Percentiles rank a stretch among this genome's conserved stretches.
Evolutionary conservation across 1,284 basidiomycete species (phyloP).

Genomic region (Moesziomyces antarcticus): DNA sequence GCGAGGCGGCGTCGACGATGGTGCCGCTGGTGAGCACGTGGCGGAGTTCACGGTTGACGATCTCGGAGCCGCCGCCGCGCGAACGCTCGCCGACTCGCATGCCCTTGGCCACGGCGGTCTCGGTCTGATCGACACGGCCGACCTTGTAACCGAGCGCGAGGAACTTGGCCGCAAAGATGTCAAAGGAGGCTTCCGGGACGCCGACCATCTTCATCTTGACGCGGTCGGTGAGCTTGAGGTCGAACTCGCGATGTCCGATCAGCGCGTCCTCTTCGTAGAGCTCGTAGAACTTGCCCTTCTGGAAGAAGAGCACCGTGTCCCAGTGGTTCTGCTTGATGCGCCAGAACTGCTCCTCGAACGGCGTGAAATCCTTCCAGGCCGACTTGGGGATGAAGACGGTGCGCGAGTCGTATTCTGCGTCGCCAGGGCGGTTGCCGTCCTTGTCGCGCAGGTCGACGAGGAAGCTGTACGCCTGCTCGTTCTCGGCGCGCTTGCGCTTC

Average conservation of each 20-base stretch:
- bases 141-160: constrained; percentile 83
- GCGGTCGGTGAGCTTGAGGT: constrained; percentile 76
- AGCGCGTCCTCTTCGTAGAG: constrained; percentile 68
- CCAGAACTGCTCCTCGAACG: constrained; percentile 81
- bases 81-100: constrained; percentile 72
- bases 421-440: constrained; percentile 81
- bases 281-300: constrained; percentile 77
- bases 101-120: constrained; percentile 81
- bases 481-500: constrained; percentile 77
- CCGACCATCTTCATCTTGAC: constrained; percentile 98
- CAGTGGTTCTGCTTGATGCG: constrained; percentile 65
- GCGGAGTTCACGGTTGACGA: constrained; percentile 78
- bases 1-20: constrained; percentile 87
- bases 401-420: constrained; percentile 91
- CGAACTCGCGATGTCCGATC: constrained; percentile 68
- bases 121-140: constrained; percentile 94
- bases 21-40: constrained; percentile 98
- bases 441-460: constrained; percentile 82
- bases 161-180: constrained; percentile 71
- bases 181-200: constrained; percentile 93
- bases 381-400: constrained; percentile 84
- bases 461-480: constrained; percentile 86
- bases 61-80: constrained; percentile 70
- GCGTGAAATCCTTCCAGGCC: constrained; percentile 87
- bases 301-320: constrained; percentile 88